phyloP scores from a whole-genome alignment of 164 flowering plant genomes.

The Vitis cinerea region DNA sequence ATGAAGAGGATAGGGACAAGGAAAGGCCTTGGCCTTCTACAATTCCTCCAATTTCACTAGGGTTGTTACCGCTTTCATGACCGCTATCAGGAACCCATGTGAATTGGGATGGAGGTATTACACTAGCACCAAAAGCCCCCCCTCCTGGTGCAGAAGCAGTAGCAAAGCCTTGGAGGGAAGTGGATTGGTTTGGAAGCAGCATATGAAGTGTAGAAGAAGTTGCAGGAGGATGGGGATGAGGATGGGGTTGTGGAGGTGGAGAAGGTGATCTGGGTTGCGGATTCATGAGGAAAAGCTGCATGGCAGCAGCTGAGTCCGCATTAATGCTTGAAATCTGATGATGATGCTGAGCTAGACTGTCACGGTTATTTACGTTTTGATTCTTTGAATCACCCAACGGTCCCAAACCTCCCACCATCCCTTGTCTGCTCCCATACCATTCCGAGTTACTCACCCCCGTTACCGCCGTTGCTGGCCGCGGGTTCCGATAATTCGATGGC shows the following conservation, averaged over 20 bases:
- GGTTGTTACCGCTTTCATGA: slow-evolving; percentile 14
- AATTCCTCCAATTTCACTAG: slow-evolving; percentile 34
- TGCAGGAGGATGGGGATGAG: slow-evolving; percentile 13
- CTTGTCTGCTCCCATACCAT: slow-evolving; percentile 46
- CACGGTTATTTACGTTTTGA: slow-evolving; percentile 20
- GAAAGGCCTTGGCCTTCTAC: slow-evolving; percentile 75
- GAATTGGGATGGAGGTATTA: slow-evolving; percentile 28
- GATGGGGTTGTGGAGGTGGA: slow-evolving; percentile 29
- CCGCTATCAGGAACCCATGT: slow-evolving; percentile 36
- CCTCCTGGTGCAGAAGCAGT: slow-evolving; percentile 8
- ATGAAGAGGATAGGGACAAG: slow-evolving; percentile 61
- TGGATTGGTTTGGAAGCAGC: slow-evolving; percentile 46
- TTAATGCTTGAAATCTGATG: slow-evolving; percentile 62
- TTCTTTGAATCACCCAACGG: slow-evolving; percentile 35
- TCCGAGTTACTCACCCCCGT: slow-evolving; percentile 10
- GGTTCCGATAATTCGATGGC: slow-evolving; percentile 24
- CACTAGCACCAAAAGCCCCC: slow-evolving; percentile 10
- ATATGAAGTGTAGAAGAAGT: slow-evolving; percentile 48
- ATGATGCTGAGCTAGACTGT: slow-evolving; percentile 26
- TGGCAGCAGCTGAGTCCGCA: slow-evolving; percentile 82
- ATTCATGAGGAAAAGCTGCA: slow-evolving; percentile 91
- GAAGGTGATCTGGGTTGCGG: slow-evolving; percentile 70
- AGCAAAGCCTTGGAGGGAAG: slow-evolving; percentile 32
- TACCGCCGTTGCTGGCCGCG: slow-evolving; percentile 6
- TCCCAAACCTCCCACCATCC: slow-evolving; percentile 30